Evolutionary conservation across 2,329 filamentous ascomycete species (phyloP).

Genomic region (Colletotrichum sp.): DNA sequence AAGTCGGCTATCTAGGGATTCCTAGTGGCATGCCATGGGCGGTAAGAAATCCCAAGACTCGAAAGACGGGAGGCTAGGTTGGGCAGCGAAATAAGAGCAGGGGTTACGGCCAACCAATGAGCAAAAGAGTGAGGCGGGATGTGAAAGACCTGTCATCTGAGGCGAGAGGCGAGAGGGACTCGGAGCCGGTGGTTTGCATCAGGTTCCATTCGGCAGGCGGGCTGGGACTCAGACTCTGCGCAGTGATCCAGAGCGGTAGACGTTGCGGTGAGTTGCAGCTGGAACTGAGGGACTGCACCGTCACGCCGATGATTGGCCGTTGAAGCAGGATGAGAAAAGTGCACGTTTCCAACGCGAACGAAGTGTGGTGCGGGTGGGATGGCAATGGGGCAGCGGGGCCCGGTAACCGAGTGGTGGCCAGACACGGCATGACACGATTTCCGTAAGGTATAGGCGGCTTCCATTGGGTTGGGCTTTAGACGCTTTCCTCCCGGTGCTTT

Average conservation of each 20-base stretch:
- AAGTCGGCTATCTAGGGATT: background rate
- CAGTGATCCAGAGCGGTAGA: background rate
- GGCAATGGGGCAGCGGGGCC: background rate
- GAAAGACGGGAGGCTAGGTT: background rate
- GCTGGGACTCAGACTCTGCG: background rate
- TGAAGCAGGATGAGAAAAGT: background rate
- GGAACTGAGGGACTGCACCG: background rate
- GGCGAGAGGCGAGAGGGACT: background rate
- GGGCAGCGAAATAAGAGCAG: background rate
- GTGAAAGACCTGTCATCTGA: background rate
- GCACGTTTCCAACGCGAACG: background rate
- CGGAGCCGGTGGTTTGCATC: background rate
- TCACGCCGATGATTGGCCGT: background rate
- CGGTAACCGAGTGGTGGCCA: background rate
- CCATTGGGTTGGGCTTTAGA: background rate
- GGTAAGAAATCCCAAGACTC: background rate
- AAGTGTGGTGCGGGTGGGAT: background rate
- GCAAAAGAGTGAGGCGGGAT: background rate
- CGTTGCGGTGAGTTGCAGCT: constrained; percentile 5
- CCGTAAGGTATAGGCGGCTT: background rate
- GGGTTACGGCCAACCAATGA: background rate
- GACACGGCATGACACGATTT: constrained; percentile 3
- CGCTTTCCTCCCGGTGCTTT: background rate
- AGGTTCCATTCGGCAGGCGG: background rate
- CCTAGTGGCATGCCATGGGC: background rate